Evolutionary conservation across 257 asterid genomes (phyloP), one percentile per base, ranked within the genome.

Genomic region (Gynochthodes officinalis): DNA sequence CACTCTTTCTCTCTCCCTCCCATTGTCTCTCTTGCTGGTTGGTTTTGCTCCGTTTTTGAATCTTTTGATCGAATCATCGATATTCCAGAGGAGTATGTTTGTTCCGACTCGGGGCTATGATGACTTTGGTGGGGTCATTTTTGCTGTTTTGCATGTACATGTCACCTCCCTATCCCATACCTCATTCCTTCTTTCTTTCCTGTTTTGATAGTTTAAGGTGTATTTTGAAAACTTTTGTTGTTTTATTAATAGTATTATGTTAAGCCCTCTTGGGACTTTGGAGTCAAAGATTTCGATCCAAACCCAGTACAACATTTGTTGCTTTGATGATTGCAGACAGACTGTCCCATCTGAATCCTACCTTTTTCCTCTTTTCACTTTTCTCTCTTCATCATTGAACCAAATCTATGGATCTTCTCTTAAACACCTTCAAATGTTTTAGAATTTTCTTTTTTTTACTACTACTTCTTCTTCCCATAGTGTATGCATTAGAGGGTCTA

Each of bases 261-360:
- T 13, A 46, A 46, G 50, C 15, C 50, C 50, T 15, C 21, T 21
- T 21, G 15, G 9, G 15, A 7, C 49, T 13, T 85, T 86, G 79
- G 91, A 86, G 96, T 91, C 97, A 86, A 91, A 91, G 96, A 86
- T 84, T 82, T 77, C 72, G 55, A 55, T 76, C 82, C 23, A 74
- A 73, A 82, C 69, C 76, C 72, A 64, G 81, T 79, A 77, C 82
- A 86, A 80, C 85, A 89, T 74, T 78, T 64, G 85, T 82, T 80
- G 88, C 90, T 84, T 86, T 85, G 93, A 89, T 89, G 90, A 91
- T 84, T 87, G 88, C 89, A 74, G 74, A 77, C 85, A 77, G 73
- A 79, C 84, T 72, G 83, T 77, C 84, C 70, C 73, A 85, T 84
- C 82, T 87, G 87, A 84, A 86, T 83, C 74, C 66, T 13, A 27